phyloP scores from a whole-genome alignment of 2,329 filamentous ascomycete genomes.

The Alternaria incomplexa region DNA sequence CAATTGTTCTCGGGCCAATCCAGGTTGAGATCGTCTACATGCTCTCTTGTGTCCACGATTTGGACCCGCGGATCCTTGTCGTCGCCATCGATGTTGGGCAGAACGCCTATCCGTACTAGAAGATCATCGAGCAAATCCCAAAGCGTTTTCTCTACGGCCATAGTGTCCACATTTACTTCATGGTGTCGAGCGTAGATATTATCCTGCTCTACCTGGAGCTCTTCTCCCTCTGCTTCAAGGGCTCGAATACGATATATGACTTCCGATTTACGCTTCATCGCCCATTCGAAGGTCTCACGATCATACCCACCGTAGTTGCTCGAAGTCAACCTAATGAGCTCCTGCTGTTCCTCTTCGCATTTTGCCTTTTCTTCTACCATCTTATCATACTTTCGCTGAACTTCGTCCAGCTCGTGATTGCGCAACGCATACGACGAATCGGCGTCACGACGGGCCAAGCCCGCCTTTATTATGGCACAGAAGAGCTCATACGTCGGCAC shows the following conservation, averaged over 20 bases:
- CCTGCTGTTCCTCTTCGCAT: no score
- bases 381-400: no score
- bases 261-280: background rate
- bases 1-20: background rate
- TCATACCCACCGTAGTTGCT: no score
- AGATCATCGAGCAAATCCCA: background rate
- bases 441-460: no score
- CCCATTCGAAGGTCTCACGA: no score
- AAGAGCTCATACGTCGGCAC: no score
- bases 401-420: no score
- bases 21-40: rapidly evolving
- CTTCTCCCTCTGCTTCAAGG: no score
- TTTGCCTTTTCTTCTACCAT: no score
- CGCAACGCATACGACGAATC: no score
- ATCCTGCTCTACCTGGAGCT: background rate
- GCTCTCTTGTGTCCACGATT: rapidly evolving
- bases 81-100: background rate
- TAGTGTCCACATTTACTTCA: background rate
- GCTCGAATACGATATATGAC: background rate
- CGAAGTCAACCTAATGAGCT: no score
- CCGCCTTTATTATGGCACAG: no score
- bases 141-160: background rate
- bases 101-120: background rate
- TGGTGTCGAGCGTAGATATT: background rate
- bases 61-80: background rate